A percentile compares a stretch with the other conserved stretches of the same genome.
Evolutionary conservation across 106 monocot genomes (phyloP).

Genomic region (Acorus gramineus): DNA sequence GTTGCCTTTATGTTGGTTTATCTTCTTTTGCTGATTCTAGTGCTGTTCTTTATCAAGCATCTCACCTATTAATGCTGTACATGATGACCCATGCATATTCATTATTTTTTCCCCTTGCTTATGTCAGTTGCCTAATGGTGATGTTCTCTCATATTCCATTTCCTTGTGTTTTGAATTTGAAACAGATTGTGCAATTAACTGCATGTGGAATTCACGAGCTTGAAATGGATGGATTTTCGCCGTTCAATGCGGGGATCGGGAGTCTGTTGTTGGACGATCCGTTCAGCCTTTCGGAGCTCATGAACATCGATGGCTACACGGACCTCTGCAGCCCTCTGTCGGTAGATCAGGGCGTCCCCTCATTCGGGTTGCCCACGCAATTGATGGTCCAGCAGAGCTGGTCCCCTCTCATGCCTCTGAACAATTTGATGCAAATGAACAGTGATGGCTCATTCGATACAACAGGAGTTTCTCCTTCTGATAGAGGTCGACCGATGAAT

Average conservation of each 20-base stretch:
- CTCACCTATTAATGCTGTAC: not conserved
- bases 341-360: constrained; percentile 22
- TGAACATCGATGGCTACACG: constrained; percentile 40
- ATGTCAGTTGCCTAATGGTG: not conserved
- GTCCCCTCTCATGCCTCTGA: constrained; percentile 1
- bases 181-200: constrained; percentile 90
- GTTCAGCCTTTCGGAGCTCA: constrained; percentile 38
- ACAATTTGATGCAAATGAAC: not conserved
- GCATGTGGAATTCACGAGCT: constrained; percentile 26
- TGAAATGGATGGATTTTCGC: constrained; percentile 38
- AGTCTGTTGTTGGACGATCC: constrained; percentile 39
- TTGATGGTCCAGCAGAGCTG: constrained; percentile 12
- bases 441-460: not conserved
- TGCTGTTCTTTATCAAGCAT: too few species aligned
- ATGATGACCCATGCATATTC: not conserved
- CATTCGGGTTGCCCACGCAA: constrained; percentile 10
- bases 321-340: constrained; percentile 33
- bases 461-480: not conserved
- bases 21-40: too few species aligned
- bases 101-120: not conserved
- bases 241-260: constrained; percentile 23
- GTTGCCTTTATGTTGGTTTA: too few species aligned
- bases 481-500: constrained; percentile 3
- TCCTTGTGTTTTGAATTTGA: not conserved
- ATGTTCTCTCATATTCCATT: not conserved